Percentiles rank a stretch among this genome's conserved stretches.
These are phyloP conservation scores for Corinectria fuckeliana DNA, from an alignment of 2,329 filamentous ascomycete species.

Conservation along the genomic window DNA sequence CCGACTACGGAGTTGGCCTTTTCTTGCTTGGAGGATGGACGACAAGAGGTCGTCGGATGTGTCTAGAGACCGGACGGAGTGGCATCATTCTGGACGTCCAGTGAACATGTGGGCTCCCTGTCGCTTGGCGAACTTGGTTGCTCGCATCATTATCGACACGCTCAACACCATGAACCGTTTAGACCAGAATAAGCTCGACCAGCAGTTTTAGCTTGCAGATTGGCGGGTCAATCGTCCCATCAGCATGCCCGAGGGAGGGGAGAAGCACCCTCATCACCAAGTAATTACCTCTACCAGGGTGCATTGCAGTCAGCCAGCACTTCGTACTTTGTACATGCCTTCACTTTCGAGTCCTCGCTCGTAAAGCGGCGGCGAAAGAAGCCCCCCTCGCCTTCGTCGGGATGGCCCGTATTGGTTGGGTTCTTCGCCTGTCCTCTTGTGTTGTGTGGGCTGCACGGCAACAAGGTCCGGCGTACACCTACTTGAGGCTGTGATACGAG, in stretches of 20 bases:
- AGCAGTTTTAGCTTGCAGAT: conserved; percentile 13
- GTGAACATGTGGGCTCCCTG: too few species aligned
- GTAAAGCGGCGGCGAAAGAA: not conserved
- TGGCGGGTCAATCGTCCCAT: conserved; percentile 10
- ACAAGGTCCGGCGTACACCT: conserved; percentile 4
- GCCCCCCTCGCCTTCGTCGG: not conserved
- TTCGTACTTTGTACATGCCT: too few species aligned
- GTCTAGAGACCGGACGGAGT: not conserved
- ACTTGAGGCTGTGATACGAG: conserved; percentile 5
- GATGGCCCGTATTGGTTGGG: conserved; percentile 12
- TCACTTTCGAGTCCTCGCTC: not conserved
- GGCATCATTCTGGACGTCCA: conserved; percentile 1
- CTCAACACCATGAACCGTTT: conserved; percentile 3
- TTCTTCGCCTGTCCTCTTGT: not conserved
- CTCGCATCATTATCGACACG: not conserved
- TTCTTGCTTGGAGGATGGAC: not conserved
- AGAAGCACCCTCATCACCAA: not conserved
- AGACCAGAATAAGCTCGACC: not conserved
- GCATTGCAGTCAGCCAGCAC: too few species aligned
- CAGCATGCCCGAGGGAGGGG: not conserved
- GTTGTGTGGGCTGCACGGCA: not conserved
- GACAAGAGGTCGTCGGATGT: not conserved
- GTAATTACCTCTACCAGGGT: too few species aligned
- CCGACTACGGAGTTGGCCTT: not conserved
- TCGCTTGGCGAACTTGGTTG: not conserved